A percentile compares a stretch with the other conserved stretches of the same genome.
phyloP scores from a whole-genome alignment of 176 grass and related monocot genomes.

The Bolboschoenus planiculmis region DNA sequence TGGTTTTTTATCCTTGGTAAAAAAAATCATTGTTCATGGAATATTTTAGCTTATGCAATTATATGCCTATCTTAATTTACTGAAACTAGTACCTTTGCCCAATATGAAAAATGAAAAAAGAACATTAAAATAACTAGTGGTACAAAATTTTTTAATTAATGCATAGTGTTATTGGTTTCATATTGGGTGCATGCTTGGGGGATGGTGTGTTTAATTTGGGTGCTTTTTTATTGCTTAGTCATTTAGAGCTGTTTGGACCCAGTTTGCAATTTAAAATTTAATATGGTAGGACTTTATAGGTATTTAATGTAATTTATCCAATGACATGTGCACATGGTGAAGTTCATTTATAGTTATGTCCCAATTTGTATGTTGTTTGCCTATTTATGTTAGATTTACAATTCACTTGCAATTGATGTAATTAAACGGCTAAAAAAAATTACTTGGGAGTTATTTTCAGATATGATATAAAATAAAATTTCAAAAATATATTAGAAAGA shows the following conservation, averaged over 20 bases:
- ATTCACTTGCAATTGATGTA: no score
- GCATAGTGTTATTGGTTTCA: not conserved
- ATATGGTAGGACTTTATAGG: not conserved
- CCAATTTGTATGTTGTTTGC: not conserved
- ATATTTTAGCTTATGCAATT: not conserved
- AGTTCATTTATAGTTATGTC: not conserved
- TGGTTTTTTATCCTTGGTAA: not conserved
- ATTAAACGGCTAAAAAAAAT: no score
- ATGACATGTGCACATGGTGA: not conserved
- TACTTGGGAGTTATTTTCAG: no score
- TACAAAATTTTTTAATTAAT: not conserved
- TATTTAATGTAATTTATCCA: not conserved
- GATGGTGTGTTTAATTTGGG: not conserved
- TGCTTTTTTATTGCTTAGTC: not conserved
- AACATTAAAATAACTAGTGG: not conserved
- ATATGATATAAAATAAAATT: no score
- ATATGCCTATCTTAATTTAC: not conserved
- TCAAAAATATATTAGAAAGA: no score
- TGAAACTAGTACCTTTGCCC: not conserved
- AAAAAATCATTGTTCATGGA: not conserved
- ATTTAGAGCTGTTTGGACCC: not conserved
- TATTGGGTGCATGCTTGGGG: not conserved
- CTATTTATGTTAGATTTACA: no score
- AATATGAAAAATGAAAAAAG: not conserved
- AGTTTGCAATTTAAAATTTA: not conserved